These are phyloP conservation scores for Pleurotus eryngii DNA, from an alignment of 768 basidiomycete genomes.

Conservation along the genomic window DNA sequence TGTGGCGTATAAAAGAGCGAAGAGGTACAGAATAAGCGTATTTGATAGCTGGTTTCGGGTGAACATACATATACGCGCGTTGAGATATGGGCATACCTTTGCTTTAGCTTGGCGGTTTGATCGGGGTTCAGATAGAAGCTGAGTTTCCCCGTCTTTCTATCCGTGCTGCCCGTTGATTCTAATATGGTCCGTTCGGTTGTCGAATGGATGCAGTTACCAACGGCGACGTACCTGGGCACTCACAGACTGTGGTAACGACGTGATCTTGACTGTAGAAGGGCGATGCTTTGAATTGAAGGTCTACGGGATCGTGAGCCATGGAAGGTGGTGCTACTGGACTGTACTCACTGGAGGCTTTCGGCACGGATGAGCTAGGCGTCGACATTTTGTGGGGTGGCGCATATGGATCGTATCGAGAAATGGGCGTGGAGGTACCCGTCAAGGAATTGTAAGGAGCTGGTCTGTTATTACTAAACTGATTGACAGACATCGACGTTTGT, in stretches of 20 bases:
- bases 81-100: conserved; percentile 39
- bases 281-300: conserved; percentile 73
- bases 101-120: conserved; percentile 57
- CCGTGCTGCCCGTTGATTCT: conserved; percentile 80
- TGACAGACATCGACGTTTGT: conserved; percentile 7
- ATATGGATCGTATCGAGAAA: conserved; percentile 64
- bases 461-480: conserved; percentile 20
- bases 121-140: conserved; percentile 66
- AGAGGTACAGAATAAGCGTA: conserved; percentile 87
- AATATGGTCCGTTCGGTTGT: neutral
- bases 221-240: conserved; percentile 68
- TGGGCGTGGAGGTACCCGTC: conserved; percentile 28
- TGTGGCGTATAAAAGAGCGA: conserved; percentile 63
- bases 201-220: too few relatives aligned
- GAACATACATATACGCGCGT: conserved; percentile 5
- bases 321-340: conserved; percentile 13
- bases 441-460: conserved; percentile 22
- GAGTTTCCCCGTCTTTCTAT: conserved; percentile 64
- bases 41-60: conserved; percentile 65
- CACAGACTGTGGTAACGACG: conserved; percentile 56
- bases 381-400: conserved; percentile 50
- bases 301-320: conserved; percentile 33
- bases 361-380: conserved; percentile 25
- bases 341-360: conserved; percentile 27
- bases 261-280: conserved; percentile 75